phyloP scores from a whole-genome alignment of 2,329 filamentous ascomycete species.

The Colletotrichum zoysiae region DNA sequence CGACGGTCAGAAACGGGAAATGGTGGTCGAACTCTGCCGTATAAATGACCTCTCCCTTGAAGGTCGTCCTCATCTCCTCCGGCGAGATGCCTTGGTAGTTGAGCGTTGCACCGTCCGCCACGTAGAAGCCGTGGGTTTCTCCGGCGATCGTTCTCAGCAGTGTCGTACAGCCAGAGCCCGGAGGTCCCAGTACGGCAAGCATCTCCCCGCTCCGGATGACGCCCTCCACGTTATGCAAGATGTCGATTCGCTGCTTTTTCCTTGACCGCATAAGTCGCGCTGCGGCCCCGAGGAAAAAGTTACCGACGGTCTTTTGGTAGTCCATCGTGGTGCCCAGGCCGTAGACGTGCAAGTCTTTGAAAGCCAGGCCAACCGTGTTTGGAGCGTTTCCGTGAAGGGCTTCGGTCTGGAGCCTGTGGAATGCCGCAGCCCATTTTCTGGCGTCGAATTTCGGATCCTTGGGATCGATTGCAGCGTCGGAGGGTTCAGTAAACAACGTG shows the following conservation, averaged over 20 bases:
- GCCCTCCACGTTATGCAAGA: slow-evolving; percentile 63
- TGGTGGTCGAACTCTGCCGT: slow-evolving; percentile 75
- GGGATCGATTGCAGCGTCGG: slow-evolving; percentile 52
- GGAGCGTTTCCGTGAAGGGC: slow-evolving; percentile 46
- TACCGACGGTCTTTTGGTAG: slow-evolving; percentile 58
- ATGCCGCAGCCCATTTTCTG: slow-evolving; percentile 59
- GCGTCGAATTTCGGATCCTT: slow-evolving; percentile 55
- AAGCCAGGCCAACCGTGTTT: slow-evolving; percentile 52
- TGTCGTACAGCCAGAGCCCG: slow-evolving; percentile 71
- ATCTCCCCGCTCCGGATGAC: slow-evolving; percentile 67
- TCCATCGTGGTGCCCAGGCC: slow-evolving; percentile 57
- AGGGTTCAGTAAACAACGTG: slow-evolving; percentile 46
- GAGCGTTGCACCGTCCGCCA: slow-evolving; percentile 25
- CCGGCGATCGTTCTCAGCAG: slow-evolving; percentile 76
- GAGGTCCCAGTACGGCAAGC: slow-evolving; percentile 68
- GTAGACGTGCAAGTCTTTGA: slow-evolving; percentile 57
- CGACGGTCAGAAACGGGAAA: slow-evolving; percentile 70
- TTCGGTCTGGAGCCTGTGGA: slow-evolving; percentile 45
- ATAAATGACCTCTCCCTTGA: slow-evolving; percentile 73
- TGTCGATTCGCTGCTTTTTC: slow-evolving; percentile 55
- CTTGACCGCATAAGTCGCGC: slow-evolving; percentile 46
- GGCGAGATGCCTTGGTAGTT: slow-evolving; percentile 37
- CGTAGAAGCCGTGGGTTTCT: slow-evolving; percentile 70
- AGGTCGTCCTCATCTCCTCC: slow-evolving; percentile 28
- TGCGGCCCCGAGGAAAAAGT: slow-evolving; percentile 49